A percentile compares a stretch with the other conserved stretches of the same genome.
phyloP scores from a whole-genome alignment of 2,329 filamentous ascomycete species.

The Aspergillus eucalypticola region DNA sequence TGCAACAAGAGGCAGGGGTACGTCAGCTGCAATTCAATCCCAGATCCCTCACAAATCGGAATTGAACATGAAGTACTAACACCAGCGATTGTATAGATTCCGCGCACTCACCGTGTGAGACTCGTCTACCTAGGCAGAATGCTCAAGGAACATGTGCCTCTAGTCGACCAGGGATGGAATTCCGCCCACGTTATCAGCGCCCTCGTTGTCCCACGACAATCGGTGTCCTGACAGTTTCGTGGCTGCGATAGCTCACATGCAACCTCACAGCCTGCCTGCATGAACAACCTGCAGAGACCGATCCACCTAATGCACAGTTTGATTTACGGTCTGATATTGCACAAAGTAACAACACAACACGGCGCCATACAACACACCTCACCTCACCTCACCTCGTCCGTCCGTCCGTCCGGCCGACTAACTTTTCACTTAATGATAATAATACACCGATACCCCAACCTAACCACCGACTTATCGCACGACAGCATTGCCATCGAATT shows the following conservation, averaged over 20 bases:
- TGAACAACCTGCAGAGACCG: background rate
- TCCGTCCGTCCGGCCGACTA: too few species aligned
- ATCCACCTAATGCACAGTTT: background rate
- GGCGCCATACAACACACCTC: too few species aligned
- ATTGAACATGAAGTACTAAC: background rate
- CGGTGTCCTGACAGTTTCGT: constrained; percentile 14
- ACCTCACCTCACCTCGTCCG: too few species aligned
- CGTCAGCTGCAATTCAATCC: constrained; percentile 31
- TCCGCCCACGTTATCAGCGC: constrained; percentile 75
- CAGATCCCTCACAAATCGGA: too few species aligned
- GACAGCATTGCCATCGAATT: too few species aligned
- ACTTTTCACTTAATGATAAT: too few species aligned
- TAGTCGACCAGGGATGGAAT: constrained; percentile 73
- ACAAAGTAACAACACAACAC: background rate
- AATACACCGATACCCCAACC: background rate
- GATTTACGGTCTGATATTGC: background rate
- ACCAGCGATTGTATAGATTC: constrained; percentile 50
- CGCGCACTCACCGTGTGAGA: constrained; percentile 60
- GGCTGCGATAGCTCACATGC: background rate
- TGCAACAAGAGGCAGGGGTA: constrained; percentile 66
- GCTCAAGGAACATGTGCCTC: constrained; percentile 65
- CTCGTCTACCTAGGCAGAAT: constrained; percentile 81
- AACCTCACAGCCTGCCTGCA: background rate
- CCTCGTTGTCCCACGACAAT: constrained; percentile 55
- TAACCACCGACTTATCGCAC: background rate